Conservation (phyloP, 2,329 filamentous ascomycete genomes). For the Ceratocystis eucalypticola region DNA sequence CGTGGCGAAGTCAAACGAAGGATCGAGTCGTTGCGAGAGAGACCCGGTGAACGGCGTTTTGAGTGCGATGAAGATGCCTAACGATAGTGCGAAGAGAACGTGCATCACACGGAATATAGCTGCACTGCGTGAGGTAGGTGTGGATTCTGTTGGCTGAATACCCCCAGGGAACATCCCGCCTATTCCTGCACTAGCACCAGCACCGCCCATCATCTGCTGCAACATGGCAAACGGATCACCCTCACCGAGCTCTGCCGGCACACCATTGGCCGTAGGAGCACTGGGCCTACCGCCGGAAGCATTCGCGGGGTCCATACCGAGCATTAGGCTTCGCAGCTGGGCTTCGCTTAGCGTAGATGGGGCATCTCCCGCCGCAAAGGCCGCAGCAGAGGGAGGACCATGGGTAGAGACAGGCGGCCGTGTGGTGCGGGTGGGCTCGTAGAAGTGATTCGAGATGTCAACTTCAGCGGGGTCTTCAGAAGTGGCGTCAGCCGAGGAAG, state of each 20-base stretch:
- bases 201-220: constrained; percentile 52
- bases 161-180: constrained; percentile 32
- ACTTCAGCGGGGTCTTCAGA: constrained; percentile 57
- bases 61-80: constrained; percentile 58
- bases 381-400: constrained; percentile 25
- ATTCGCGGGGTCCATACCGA: constrained; percentile 37
- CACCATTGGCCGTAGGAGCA: not conserved
- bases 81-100: constrained; percentile 53
- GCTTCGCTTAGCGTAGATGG: constrained; percentile 36
- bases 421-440: constrained; percentile 33
- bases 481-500: constrained; percentile 23
- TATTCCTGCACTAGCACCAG: constrained; percentile 24
- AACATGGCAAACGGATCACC: constrained; percentile 43
- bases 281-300: constrained; percentile 22
- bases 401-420: constrained; percentile 22
- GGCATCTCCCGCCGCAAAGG: constrained; percentile 22
- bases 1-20: constrained; percentile 23
- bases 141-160: constrained; percentile 28
- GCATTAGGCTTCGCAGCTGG: constrained; percentile 52
- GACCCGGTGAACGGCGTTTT: constrained; percentile 56
- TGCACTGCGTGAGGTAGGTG: constrained; percentile 25
- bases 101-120: constrained; percentile 61
- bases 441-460: constrained; percentile 65
- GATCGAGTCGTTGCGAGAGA: constrained; percentile 40
- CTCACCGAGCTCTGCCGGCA: constrained; percentile 20